These are phyloP conservation scores for Tulasnella sp. DNA, from an alignment of 768 basidiomycete genomes.

Conservation along the genomic window DNA sequence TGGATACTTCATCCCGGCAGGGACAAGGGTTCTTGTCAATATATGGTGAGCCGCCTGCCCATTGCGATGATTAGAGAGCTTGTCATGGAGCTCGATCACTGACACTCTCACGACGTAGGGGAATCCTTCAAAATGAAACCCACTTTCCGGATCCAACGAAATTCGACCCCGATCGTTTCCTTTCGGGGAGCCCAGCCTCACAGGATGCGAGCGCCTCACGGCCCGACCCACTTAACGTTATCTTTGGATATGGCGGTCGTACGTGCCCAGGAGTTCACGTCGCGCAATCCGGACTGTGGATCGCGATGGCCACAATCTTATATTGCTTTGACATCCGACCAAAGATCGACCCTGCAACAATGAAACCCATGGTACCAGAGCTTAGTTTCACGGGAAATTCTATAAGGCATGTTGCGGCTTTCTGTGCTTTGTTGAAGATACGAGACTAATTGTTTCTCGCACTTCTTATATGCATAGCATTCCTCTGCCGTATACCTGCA, in stretches of 20 bases:
- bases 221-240: neutral
- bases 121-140: neutral
- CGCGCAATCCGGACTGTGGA: neutral
- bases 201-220: neutral
- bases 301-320: neutral
- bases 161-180: neutral
- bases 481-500: no score
- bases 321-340: neutral
- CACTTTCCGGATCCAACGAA: neutral
- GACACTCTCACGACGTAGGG: neutral
- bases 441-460: no score
- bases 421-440: no score
- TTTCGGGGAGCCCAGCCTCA: neutral
- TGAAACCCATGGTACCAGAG: no score
- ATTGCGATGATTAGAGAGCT: no score
- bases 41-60: constrained; percentile 10
- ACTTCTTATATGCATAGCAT: no score
- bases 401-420: no score
- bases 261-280: neutral
- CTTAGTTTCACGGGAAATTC: no score
- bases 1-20: constrained; percentile 14
- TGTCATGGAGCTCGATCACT: neutral
- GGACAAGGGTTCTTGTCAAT: constrained; percentile 13
- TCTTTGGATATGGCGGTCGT: constrained; percentile 3
- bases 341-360: neutral